phyloP scores from a whole-genome alignment of 495 filamentous ascomycete genomes.

The Paragyromitra xinjiangensis region DNA sequence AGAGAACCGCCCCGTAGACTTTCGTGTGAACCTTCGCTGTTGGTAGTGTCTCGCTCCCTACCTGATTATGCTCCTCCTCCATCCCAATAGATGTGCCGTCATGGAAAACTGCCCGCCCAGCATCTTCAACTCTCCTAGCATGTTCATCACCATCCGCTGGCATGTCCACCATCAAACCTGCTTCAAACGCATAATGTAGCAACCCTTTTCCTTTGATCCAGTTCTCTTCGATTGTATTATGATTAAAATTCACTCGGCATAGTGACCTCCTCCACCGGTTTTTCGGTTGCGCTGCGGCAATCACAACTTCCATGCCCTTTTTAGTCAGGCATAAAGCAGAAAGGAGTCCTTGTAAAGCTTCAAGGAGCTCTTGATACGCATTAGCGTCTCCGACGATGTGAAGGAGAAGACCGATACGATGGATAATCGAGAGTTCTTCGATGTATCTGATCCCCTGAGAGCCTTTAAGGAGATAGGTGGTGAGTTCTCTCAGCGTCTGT shows the following conservation, averaged over 20 bases:
- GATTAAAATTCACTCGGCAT: not conserved
- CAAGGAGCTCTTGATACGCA: slow-evolving; percentile 14
- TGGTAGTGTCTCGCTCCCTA: not conserved
- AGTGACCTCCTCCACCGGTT: not conserved
- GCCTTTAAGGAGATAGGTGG: slow-evolving; percentile 8
- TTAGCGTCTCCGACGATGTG: not conserved
- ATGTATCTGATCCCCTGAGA: slow-evolving; percentile 8
- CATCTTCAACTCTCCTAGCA: not conserved
- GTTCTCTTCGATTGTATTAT: not conserved
- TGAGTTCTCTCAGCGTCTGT: slow-evolving; percentile 3
- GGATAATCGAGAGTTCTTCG: not conserved
- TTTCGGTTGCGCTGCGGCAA: not conserved
- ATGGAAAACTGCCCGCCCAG: not conserved
- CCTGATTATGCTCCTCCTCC: not conserved
- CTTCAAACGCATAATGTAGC: slow-evolving; percentile 27
- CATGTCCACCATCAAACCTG: not conserved
- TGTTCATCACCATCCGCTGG: slow-evolving; percentile 5
- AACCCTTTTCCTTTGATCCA: slow-evolving; percentile 5
- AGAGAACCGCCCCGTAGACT: slow-evolving; percentile 1
- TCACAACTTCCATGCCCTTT: not conserved
- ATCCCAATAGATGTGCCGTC: not conserved
- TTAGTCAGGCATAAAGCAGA: not conserved
- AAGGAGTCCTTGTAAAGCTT: slow-evolving; percentile 4
- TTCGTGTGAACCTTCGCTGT: not conserved
- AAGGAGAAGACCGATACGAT: slow-evolving; percentile 5